A percentile compares a stretch with the other conserved stretches of the same genome.
These are phyloP conservation scores for Halocafeteria seosinensis DNA, from an alignment of 108 stramenopile genomes.

Conservation along the genomic window DNA sequence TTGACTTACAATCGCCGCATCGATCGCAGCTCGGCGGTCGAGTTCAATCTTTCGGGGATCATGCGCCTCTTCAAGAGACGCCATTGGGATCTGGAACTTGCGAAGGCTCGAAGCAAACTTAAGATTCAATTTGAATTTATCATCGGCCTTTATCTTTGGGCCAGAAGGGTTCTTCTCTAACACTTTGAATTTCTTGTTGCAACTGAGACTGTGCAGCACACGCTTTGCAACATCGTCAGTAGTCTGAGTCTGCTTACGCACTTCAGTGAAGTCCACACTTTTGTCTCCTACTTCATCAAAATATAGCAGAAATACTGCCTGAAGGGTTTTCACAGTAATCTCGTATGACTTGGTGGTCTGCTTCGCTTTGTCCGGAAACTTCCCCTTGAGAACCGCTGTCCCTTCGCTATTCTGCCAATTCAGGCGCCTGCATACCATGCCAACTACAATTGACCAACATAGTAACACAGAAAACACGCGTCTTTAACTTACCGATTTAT, in stretches of 20 bases:
- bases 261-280: constrained; percentile 43
- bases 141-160: constrained; percentile 64
- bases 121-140: constrained; percentile 64
- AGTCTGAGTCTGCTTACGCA: constrained; percentile 53
- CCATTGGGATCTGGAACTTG: constrained; percentile 93
- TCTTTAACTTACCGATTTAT: too few species aligned
- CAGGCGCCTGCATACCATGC: too few species aligned
- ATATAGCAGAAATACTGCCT: constrained; percentile 66
- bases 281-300: constrained; percentile 49
- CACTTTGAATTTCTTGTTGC: constrained; percentile 93
- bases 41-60: constrained; percentile 90
- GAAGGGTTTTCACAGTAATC: constrained; percentile 79
- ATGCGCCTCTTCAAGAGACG: constrained; percentile 78
- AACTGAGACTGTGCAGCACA: constrained; percentile 83
- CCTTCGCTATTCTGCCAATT: constrained; percentile 63
- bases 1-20: constrained; percentile 98
- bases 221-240: constrained; percentile 75
- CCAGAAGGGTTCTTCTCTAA: constrained; percentile 53
- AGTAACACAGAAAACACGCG: too few species aligned
- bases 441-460: too few species aligned
- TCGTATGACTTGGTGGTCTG: constrained; percentile 91
- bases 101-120: constrained; percentile 72
- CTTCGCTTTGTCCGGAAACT: too few species aligned
- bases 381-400: constrained; percentile 66
- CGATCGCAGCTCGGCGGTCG: constrained; percentile 85